These are phyloP conservation scores for Boletus sp. DNA, from an alignment of 768 basidiomycete genomes.

Conservation along the genomic window DNA sequence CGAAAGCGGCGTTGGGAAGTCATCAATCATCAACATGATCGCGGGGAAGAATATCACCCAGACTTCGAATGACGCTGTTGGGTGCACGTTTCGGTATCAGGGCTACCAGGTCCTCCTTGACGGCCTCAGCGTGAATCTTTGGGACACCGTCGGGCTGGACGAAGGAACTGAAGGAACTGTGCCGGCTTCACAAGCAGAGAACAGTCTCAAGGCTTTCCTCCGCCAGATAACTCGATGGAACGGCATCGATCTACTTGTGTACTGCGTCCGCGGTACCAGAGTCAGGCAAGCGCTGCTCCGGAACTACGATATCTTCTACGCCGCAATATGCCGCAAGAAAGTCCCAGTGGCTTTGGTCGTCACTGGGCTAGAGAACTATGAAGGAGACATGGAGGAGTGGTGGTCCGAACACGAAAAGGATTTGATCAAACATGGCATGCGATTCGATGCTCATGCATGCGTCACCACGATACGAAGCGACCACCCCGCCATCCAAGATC, in stretches of 20 bases:
- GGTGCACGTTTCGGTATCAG: conserved; percentile 34
- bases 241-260: conserved; percentile 33
- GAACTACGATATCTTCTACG: conserved; percentile 33
- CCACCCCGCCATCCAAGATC: conserved; percentile 23
- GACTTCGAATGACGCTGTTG: conserved; percentile 31
- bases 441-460: conserved; percentile 40
- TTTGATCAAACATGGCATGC: conserved; percentile 34
- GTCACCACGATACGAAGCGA: conserved; percentile 36
- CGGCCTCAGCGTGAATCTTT: conserved; percentile 23
- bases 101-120: conserved; percentile 25
- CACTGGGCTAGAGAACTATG: conserved; percentile 36
- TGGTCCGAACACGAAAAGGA: conserved; percentile 35
- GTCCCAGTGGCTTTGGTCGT: conserved; percentile 34
- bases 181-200: conserved; percentile 24
- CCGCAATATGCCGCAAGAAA: conserved; percentile 30
- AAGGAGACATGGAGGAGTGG: conserved; percentile 38
- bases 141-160: conserved; percentile 35
- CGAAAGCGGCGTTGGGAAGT: conserved; percentile 40
- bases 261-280: conserved; percentile 36
- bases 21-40: conserved; percentile 42
- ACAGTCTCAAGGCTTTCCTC: conserved; percentile 33
- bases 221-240: conserved; percentile 26
- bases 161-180: conserved; percentile 30
- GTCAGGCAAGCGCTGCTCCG: conserved; percentile 25
- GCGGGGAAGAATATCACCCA: conserved; percentile 23